Evolutionary conservation across 495 filamentous ascomycete genomes (phyloP).

Genomic region (Choiromyces venosus): DNA sequence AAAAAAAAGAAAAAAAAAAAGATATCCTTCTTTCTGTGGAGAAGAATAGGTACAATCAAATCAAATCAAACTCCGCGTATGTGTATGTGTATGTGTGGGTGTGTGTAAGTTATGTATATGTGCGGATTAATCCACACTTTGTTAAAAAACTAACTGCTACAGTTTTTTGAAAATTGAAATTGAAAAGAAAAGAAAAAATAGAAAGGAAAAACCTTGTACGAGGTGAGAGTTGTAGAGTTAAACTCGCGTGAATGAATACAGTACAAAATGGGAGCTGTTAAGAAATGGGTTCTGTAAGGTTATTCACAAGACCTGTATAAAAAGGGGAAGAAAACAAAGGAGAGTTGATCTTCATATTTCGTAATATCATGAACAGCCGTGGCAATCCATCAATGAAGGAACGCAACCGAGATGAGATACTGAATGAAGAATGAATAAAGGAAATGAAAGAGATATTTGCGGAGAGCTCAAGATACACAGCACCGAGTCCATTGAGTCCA

Average conservation of each 20-base stretch:
- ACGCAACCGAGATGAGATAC: slow-evolving; percentile 17
- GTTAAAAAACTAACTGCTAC: not conserved
- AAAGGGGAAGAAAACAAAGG: not conserved
- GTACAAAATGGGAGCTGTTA: slow-evolving; percentile 21
- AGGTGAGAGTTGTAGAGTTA: slow-evolving; percentile 42
- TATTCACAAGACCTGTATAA: not conserved
- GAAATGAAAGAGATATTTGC: slow-evolving; percentile 16
- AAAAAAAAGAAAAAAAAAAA: not conserved
- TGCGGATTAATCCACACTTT: not conserved
- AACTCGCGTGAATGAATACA: slow-evolving; percentile 22
- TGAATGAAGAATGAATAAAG: slow-evolving; percentile 24
- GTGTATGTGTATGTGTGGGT: no score
- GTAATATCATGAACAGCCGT: slow-evolving; percentile 33
- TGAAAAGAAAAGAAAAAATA: slow-evolving; percentile 39
- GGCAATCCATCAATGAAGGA: slow-evolving; percentile 28
- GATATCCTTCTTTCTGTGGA: no score
- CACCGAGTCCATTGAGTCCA: not conserved
- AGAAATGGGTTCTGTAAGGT: slow-evolving; percentile 15
- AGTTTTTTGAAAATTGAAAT: no score
- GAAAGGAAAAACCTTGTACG: slow-evolving; percentile 29
- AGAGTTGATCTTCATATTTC: slow-evolving; percentile 23
- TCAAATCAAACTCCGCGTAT: no score
- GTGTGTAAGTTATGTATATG: not conserved
- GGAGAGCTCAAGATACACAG: slow-evolving; percentile 6
- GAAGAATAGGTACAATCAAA: not conserved